These are phyloP conservation scores for Colletotrichum sp. DNA, from an alignment of 2,329 filamentous ascomycete genomes.

Conservation along the genomic window DNA sequence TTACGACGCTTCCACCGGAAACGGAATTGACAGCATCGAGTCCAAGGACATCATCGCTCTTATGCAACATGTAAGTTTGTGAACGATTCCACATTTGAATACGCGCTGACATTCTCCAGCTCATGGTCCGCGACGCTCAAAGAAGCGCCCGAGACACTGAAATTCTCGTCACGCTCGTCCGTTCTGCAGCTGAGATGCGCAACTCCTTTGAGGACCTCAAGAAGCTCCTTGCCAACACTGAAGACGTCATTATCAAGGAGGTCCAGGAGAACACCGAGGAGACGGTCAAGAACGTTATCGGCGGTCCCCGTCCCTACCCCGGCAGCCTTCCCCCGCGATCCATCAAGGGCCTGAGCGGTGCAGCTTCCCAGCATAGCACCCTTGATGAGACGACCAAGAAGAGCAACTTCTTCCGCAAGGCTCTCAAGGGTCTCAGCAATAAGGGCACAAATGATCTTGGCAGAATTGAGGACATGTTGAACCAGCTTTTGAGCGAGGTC, in stretches of 20 bases:
- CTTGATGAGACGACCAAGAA: conserved; percentile 75
- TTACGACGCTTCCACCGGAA: conserved; percentile 88
- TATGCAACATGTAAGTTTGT: conserved; percentile 84
- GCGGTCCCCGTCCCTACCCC: conserved; percentile 86
- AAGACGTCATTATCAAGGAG: conserved; percentile 85
- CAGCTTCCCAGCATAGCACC: conserved; percentile 57
- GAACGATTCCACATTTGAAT: background rate
- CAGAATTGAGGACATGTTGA: conserved; percentile 90
- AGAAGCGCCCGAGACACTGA: conserved; percentile 96
- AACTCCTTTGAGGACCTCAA: conserved; percentile 96
- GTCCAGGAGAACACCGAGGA: conserved; percentile 89
- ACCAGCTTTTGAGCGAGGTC: conserved; percentile 90
- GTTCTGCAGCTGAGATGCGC: conserved; percentile 95
- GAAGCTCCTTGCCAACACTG: conserved; percentile 87
- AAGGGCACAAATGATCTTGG: conserved; percentile 88
- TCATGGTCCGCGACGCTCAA: conserved; percentile 96
- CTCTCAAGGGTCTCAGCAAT: conserved; percentile 87
- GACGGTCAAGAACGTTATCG: conserved; percentile 80
- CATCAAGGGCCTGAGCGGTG: conserved; percentile 48
- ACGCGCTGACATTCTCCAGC: conserved; percentile 46
- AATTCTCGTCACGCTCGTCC: conserved; percentile 91
- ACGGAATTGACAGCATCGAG: conserved; percentile 88
- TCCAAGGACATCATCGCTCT: conserved; percentile 96
- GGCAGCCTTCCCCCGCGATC: conserved; percentile 67
- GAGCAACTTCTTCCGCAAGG: conserved; percentile 91